A percentile compares a stretch with the other conserved stretches of the same genome.
phyloP scores from a whole-genome alignment of 1,284 basidiomycete genomes.

The Ceratobasidium sp. region DNA sequence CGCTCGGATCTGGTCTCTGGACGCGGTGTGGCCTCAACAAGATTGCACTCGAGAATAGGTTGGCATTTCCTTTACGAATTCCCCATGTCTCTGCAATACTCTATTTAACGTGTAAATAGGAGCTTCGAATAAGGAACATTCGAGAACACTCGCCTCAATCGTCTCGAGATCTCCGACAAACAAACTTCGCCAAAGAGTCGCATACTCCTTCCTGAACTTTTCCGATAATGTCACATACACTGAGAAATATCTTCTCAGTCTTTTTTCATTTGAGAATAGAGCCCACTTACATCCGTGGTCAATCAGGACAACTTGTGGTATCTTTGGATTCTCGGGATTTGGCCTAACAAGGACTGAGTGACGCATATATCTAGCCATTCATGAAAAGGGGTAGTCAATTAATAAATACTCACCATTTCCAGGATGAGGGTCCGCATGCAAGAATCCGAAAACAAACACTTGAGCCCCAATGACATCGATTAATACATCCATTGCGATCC shows the following conservation, averaged over 20 bases:
- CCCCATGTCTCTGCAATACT: constrained; percentile 55
- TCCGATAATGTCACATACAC: constrained; percentile 54
- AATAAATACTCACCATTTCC: constrained; percentile 39
- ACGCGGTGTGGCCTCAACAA: constrained; percentile 39
- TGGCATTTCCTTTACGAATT: constrained; percentile 51
- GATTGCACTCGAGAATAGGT: constrained; percentile 49
- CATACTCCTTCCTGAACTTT: constrained; percentile 53
- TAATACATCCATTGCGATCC: constrained; percentile 51
- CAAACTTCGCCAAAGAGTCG: constrained; percentile 56
- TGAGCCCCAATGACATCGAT: constrained; percentile 51
- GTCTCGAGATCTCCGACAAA: constrained; percentile 55
- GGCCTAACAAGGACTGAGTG: constrained; percentile 43
- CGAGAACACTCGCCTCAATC: constrained; percentile 46
- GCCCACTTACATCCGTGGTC: constrained; percentile 52
- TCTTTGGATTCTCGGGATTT: constrained; percentile 55
- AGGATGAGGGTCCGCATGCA: constrained; percentile 45
- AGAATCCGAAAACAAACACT: constrained; percentile 58
- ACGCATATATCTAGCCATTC: not conserved
- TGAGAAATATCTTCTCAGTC: not conserved
- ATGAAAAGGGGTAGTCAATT: not conserved
- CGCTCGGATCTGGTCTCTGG: not conserved
- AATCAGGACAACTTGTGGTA: constrained; percentile 49
- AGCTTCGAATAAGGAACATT: too few species aligned
- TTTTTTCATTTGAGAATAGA: not conserved
- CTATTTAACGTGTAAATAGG: constrained; percentile 44